Conservation (phyloP, 495 filamentous ascomycete species). For the Bombardia bombarda region DNA sequence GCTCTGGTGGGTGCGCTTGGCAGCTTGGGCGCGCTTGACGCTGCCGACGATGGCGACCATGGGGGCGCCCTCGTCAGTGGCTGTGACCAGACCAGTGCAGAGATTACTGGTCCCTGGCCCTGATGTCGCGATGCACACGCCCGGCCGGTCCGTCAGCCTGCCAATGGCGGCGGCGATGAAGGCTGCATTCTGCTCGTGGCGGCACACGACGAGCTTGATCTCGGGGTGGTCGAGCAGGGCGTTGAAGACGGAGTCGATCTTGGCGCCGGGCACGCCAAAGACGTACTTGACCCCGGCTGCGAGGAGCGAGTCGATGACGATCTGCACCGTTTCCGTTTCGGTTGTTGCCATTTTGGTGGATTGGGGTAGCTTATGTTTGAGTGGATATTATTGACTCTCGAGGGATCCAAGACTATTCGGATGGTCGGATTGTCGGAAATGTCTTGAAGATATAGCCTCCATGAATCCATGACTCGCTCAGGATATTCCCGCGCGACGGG, state of each 20-base stretch:
- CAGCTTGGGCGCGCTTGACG: conserved; percentile 22
- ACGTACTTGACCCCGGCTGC: conserved; percentile 30
- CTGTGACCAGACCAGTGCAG: conserved; percentile 22
- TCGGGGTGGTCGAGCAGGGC: conserved; percentile 27
- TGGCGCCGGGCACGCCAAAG: conserved; percentile 32
- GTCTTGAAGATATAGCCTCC: no score
- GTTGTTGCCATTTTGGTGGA: no score
- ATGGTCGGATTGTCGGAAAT: no score
- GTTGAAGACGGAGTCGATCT: conserved; percentile 32
- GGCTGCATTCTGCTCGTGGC: conserved; percentile 34
- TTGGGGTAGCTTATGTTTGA: no score
- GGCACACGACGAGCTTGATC: conserved; percentile 29
- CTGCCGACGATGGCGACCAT: conserved; percentile 25
- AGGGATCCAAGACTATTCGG: no score
- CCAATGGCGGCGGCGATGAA: conserved; percentile 32
- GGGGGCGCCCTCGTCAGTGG: conserved; percentile 22
- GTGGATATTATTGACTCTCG: no score
- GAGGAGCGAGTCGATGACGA: conserved; percentile 30
- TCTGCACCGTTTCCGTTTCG: conserved; percentile 21
- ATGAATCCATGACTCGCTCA: no score
- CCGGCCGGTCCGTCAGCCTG: conserved; percentile 25
- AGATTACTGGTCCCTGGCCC: conserved; percentile 31
- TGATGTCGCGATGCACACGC: conserved; percentile 30
- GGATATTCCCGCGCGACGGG: no score
- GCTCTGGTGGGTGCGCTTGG: conserved; percentile 30